Conservation (phyloP, 2,329 filamentous ascomycete species). For the Ceratocystis cubensis region DNA sequence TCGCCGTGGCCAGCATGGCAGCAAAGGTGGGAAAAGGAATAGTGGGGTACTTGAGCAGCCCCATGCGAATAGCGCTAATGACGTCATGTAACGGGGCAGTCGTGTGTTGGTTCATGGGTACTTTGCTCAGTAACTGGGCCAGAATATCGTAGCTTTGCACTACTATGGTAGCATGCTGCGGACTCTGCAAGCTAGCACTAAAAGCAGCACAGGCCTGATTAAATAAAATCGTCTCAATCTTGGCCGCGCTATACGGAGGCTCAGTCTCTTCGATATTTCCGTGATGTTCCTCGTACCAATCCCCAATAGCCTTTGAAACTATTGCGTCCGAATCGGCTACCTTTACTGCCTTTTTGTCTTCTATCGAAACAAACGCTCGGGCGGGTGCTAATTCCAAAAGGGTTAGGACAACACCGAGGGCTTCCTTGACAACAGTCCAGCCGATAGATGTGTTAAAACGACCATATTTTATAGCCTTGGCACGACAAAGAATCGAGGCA, state of each 20-base stretch:
- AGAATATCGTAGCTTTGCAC: conserved; percentile 48
- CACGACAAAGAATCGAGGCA: conserved; percentile 41
- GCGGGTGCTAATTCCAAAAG: conserved; percentile 54
- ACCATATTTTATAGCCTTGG: conserved; percentile 14
- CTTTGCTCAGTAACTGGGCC: conserved; percentile 44
- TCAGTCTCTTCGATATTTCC: conserved; percentile 52
- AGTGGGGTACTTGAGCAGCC: conserved; percentile 35
- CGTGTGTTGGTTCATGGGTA: conserved; percentile 20
- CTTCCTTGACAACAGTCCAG: conserved; percentile 33
- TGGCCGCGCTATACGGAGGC: conserved; percentile 45
- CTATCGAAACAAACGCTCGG: conserved; percentile 41
- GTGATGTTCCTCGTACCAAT: conserved; percentile 59
- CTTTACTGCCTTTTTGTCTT: conserved; percentile 21
- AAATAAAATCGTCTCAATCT: conserved; percentile 46
- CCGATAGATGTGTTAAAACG: conserved; percentile 41
- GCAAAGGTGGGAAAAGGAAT: conserved; percentile 46
- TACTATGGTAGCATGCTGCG: conserved; percentile 35
- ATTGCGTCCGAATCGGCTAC: conserved; percentile 27
- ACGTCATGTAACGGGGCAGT: conserved; percentile 8
- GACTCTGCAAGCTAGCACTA: conserved; percentile 35
- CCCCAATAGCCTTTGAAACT: conserved; percentile 46
- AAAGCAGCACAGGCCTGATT: conserved; percentile 42
- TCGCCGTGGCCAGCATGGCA: conserved; percentile 39
- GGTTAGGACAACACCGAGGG: conserved; percentile 40
- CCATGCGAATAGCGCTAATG: conserved; percentile 29